Evolutionary conservation across 768 basidiomycete genomes (phyloP), one percentile per base, ranked within the genome.

Genomic region (Pleurotus ostreatus): DNA sequence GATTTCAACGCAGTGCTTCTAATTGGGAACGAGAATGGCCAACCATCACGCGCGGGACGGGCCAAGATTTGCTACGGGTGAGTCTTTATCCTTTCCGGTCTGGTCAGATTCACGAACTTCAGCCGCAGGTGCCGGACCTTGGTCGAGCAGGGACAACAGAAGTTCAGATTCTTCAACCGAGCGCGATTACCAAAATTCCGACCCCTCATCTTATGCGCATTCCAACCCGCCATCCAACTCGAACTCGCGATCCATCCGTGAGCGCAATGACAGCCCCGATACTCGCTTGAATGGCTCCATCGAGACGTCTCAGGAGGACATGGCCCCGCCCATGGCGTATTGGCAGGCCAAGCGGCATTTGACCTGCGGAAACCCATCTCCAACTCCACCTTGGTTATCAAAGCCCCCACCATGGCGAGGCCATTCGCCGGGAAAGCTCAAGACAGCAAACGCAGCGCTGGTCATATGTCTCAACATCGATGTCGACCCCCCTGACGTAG

Each of bases 381-480:
- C 86, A 2, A 80, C 80, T 40, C 86, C 85, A 5, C 72, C 85
- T 12, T 84, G 82, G 75, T 83, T 82, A 0, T 71, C 84, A 12
- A 85, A 83, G 64, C 78, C 84, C 57, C 78, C 81, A 56, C 80
- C 86, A 7, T 97, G 94, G 94, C 85, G 94, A 51, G 84, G 85
- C 44, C 78, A 85, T 9, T 78, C 87, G 0, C 88, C 89, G 2
- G 87, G 87, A 58, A 92, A 94, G 67, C 82, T 96, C 53, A 96
- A 96, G 71, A 98, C 94, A 1, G 85, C 88, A 15, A 88, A 92
- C 37, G 96, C 93, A 2, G 88, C 87, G 1, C 78, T 96, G 4
- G 89, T 96, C 7, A 75, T 98, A 55, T 99, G 97, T 66, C 79
- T 99, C 16, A 98, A 98, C 71, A 93, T 98, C 68, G 95, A 96